These are phyloP conservation scores for Apophysomyces sp. DNA, from an alignment of 371 early-diverging fungal genomes.

Conservation along the genomic window DNA sequence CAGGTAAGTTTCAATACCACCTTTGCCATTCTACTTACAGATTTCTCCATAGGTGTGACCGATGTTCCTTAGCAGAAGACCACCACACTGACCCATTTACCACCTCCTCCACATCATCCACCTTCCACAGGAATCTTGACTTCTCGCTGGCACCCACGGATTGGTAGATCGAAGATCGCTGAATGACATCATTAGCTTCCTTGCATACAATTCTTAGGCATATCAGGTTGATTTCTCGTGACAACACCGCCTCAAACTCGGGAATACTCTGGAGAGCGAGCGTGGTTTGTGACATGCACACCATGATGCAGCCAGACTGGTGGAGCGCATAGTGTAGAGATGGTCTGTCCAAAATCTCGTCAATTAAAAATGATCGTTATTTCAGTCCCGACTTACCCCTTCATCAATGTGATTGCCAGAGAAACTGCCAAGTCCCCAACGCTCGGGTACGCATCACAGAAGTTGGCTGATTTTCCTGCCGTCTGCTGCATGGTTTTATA, in stretches of 20 bases:
- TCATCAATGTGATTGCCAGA: slow-evolving; percentile 32
- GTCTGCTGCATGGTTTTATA: slow-evolving; percentile 22
- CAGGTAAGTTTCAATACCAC: neutral
- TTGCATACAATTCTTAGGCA: slow-evolving; percentile 43
- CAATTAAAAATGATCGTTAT: neutral
- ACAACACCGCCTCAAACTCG: slow-evolving; percentile 43
- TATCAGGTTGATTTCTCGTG: slow-evolving; percentile 45
- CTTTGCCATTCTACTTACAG: neutral
- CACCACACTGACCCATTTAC: slow-evolving; percentile 40
- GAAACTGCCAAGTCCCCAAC: slow-evolving; percentile 28
- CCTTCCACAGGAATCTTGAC: slow-evolving; percentile 35
- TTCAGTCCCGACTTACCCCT: slow-evolving; percentile 29
- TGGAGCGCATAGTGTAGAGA: slow-evolving; percentile 30
- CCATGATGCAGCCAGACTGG: slow-evolving; percentile 39
- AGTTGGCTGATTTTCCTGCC: neutral
- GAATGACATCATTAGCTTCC: slow-evolving; percentile 42
- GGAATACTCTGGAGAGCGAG: slow-evolving; percentile 39
- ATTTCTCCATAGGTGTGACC: neutral
- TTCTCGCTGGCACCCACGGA: slow-evolving; percentile 23
- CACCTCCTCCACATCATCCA: slow-evolving; percentile 49
- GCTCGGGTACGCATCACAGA: slow-evolving; percentile 31
- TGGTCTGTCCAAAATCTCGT: slow-evolving; percentile 14
- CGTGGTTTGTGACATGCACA: slow-evolving; percentile 39
- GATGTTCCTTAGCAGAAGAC: neutral
- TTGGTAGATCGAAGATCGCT: slow-evolving; percentile 12